Base-by-base conservation (phyloP, 75 land plant species). In the Pinus albicaulis region DNA sequence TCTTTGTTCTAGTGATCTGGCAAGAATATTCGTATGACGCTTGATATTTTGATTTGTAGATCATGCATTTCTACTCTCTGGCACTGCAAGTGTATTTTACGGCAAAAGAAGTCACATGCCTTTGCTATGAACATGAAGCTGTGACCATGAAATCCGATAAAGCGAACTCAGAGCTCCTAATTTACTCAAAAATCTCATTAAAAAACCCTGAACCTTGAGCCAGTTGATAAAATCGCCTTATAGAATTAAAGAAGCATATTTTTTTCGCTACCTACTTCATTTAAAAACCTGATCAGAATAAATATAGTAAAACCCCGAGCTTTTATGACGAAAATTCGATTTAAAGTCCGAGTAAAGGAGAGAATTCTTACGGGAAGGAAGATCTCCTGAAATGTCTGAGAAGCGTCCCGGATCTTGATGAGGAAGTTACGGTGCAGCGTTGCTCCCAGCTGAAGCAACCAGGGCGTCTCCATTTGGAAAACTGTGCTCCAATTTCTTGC, bases 381-480 rank as follows among this genome's bases (percentile, higher is more conserved):
- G 41, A 80, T 64, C 59, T 80, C 82, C 44, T 80, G 81, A 12
- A 80, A 58, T 57, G 82, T 80, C 56, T 78, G 72, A 25, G 80
- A 65, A 11, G 61, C 82, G 44, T 80, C 82, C 17, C 82, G 82
- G 44, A 76, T 56, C 73, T 80, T 80, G 62, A 80, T 80, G 59
- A 77, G 52, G 31, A 80, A 78, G 79, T 80, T 78, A 25, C 82
- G 82, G 56, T 72, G 82, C 56, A 80, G 55, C 26, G 82, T 80
- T 28, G 74, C 82, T 58, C 66, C 80, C 57, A 80, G 14, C 38
- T 80, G 82, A 20, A 63, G 72, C 22, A 64, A 38, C 82, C 81
- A 78, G 7, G 81, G 72, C 41, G 82, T 78, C 70, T 71, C 80
- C 82, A 80, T 80, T 59, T 59, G 1, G 52, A 8, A 8, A 48